A percentile compares a stretch with the other conserved stretches of the same genome.
phyloP scores from a whole-genome alignment of 2,329 filamentous ascomycete genomes.

The Exophiala oligosperma region DNA sequence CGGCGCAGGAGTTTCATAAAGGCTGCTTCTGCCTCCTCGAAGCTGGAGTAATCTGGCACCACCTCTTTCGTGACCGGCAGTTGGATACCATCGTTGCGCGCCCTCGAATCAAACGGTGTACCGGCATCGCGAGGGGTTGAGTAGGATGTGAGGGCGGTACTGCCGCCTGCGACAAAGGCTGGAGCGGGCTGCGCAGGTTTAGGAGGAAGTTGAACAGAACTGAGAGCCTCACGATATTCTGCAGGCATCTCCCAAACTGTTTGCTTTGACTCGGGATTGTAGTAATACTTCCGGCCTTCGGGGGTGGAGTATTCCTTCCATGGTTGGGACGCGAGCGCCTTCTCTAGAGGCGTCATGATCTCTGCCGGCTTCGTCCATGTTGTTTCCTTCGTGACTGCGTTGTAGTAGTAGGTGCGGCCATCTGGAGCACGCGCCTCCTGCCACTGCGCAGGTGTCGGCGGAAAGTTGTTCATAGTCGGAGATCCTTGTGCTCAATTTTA shows the following conservation, averaged over 20 bases:
- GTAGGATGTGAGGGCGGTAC: slow-evolving; percentile 43
- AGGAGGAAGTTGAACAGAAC: slow-evolving; percentile 50
- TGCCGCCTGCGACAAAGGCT: slow-evolving; percentile 61
- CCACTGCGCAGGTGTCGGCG: slow-evolving; percentile 62
- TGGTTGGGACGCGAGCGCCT: slow-evolving; percentile 75
- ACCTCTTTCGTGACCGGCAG: slow-evolving; percentile 42
- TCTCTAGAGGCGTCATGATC: slow-evolving; percentile 79
- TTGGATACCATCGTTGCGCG: slow-evolving; percentile 43
- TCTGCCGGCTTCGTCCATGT: slow-evolving; percentile 95
- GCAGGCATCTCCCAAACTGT: slow-evolving; percentile 96
- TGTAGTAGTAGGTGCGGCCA: slow-evolving; percentile 89
- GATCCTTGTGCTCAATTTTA: neutral
- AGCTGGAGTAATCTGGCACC: slow-evolving; percentile 75
- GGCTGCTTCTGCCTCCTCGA: slow-evolving; percentile 87
- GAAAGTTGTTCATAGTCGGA: slow-evolving; percentile 60
- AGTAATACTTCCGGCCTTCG: slow-evolving; percentile 91
- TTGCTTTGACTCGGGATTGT: slow-evolving; percentile 85
- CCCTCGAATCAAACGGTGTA: slow-evolving; percentile 49
- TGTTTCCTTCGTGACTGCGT: slow-evolving; percentile 78
- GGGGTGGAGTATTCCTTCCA: slow-evolving; percentile 92
- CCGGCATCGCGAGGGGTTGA: slow-evolving; percentile 44
- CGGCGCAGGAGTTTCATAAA: slow-evolving; percentile 89
- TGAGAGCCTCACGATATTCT: slow-evolving; percentile 72
- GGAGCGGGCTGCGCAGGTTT: slow-evolving; percentile 48
- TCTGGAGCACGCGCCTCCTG: slow-evolving; percentile 78